Evolutionary conservation across 257 asterid genomes (phyloP).

Genomic region (Rehmannia glutinosa): DNA sequence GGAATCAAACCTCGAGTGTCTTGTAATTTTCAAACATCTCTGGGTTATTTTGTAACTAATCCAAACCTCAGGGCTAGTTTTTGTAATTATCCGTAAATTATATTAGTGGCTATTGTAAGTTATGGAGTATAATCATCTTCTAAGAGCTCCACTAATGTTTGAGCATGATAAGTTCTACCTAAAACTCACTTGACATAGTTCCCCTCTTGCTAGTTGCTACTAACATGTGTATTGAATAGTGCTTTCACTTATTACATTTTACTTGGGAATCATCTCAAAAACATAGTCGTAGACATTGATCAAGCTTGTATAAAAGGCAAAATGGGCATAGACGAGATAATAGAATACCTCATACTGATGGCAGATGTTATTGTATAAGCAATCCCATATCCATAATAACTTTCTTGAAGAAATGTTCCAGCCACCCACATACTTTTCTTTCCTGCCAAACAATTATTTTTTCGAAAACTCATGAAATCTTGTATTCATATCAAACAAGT

Average conservation of each 20-base stretch:
- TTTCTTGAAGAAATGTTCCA: slow-evolving; percentile 45
- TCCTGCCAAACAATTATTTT: slow-evolving; percentile 38
- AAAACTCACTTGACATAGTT: no score
- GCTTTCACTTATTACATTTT: neutral
- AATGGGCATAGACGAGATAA: no score
- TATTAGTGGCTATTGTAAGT: no score
- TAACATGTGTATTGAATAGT: neutral
- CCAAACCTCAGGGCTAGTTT: no score
- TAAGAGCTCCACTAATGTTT: no score
- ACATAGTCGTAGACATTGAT: neutral
- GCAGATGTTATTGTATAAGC: slow-evolving; percentile 63
- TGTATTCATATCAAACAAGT: neutral
- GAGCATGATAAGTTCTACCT: no score
- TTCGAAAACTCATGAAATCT: neutral
- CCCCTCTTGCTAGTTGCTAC: no score
- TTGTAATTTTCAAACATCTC: no score
- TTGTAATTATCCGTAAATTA: no score
- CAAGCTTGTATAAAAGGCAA: neutral
- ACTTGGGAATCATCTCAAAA: neutral
- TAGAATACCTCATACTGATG: slow-evolving; percentile 55
- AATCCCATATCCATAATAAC: slow-evolving; percentile 54
- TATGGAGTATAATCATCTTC: no score
- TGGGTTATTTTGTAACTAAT: no score
- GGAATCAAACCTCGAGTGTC: no score
- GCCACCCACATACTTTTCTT: slow-evolving; percentile 47